These are phyloP conservation scores for Aspergillus brunneoviolaceus DNA, from an alignment of 2,329 filamentous ascomycete species.

Conservation along the genomic window DNA sequence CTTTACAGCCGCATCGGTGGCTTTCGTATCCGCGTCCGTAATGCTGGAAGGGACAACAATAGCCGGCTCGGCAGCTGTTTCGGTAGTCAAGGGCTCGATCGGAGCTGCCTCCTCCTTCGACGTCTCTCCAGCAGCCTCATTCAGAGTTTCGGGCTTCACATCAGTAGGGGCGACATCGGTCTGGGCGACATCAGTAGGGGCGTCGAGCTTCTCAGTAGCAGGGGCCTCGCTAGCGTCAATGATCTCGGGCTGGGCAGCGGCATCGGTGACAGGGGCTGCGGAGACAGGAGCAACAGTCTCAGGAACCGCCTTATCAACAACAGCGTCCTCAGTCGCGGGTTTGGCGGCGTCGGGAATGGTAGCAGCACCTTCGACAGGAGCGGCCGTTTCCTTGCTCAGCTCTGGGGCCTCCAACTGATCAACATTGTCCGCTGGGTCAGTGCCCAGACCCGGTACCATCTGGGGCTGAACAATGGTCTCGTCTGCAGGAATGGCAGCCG, in stretches of 20 bases:
- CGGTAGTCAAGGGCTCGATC: not conserved
- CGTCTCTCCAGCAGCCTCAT: not conserved
- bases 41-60: slow-evolving; percentile 2
- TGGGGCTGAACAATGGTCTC: slow-evolving; percentile 18
- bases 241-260: not conserved
- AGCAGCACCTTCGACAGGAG: not conserved
- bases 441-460: slow-evolving; percentile 23
- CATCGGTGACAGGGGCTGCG: not conserved
- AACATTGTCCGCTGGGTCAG: slow-evolving; percentile 16
- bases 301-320: not conserved
- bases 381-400: slow-evolving; percentile 12
- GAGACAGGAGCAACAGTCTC: not conserved
- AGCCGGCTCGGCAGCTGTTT: not conserved
- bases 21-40: not conserved
- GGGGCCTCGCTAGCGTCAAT: not conserved
- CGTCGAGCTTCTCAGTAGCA: not conserved
- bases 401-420: slow-evolving; percentile 16
- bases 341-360: not conserved
- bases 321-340: not conserved
- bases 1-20: not conserved
- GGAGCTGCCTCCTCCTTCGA: not conserved
- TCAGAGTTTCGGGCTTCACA: not conserved
- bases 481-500: slow-evolving; percentile 1
- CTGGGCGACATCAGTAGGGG: not conserved
- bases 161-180: not conserved